Evolutionary conservation across 164 flowering plant species (phyloP).

Genomic region (Aristolochia fimbriata): DNA sequence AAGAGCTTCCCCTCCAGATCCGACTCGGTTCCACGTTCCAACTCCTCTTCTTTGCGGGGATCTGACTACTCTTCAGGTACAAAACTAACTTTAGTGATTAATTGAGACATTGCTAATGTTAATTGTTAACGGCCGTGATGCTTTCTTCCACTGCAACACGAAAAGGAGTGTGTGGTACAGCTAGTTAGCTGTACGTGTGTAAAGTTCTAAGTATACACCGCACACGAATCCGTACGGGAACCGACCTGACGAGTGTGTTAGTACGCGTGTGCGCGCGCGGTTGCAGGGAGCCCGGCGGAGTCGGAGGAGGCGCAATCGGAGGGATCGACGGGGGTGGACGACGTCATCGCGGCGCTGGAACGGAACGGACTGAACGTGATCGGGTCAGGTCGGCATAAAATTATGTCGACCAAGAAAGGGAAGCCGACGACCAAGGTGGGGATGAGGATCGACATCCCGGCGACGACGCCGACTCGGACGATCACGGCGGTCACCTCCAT

Average conservation of each 20-base stretch:
- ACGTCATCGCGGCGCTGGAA: constrained; percentile 38
- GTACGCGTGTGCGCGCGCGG: no score
- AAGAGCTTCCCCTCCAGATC: constrained; percentile 17
- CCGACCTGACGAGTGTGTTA: no score
- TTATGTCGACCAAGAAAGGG: constrained; percentile 38
- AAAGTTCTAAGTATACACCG: no score
- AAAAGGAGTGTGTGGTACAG: no score
- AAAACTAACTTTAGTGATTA: no score
- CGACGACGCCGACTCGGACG: constrained; percentile 48
- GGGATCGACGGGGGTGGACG: constrained; percentile 29
- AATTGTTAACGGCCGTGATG: background rate
- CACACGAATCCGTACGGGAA: no score
- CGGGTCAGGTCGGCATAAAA: constrained; percentile 25
- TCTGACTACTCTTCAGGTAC: constrained; percentile 54
- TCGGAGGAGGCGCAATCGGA: constrained; percentile 15
- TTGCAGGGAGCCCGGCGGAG: constrained; percentile 30
- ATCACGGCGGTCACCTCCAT: constrained; percentile 52
- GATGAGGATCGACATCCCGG: constrained; percentile 70
- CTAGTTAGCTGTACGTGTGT: background rate
- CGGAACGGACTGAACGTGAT: constrained; percentile 43
- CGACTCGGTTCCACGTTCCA: constrained; percentile 22
- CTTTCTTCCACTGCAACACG: no score
- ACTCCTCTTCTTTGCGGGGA: constrained; percentile 26
- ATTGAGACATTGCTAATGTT: background rate
- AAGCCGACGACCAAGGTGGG: constrained; percentile 44